Evolutionary conservation across 2,329 filamentous ascomycete species (phyloP), one percentile per base, ranked within the genome.

Genomic region (Shiraia bambusicola): DNA sequence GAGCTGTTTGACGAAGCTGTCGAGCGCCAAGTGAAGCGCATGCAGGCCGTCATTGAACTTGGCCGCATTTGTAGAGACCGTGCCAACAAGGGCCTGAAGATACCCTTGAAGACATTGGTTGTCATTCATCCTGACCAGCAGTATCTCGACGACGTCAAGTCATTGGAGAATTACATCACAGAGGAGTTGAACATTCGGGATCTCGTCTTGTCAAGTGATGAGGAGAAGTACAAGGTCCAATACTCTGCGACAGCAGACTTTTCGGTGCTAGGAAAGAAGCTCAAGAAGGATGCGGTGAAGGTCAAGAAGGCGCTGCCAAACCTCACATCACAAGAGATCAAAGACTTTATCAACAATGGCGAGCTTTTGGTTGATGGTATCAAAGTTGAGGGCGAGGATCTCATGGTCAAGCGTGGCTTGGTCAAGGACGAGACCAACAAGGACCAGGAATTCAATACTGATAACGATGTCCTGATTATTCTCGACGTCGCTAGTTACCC

Each of bases 31-130:
- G 90, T 97, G 10, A 78, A 81, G 49, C 83, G 90, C 34, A 97
- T 98, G 93, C 92, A 97, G 70, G 87, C 84, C 54, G 90, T 97
- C 63, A 96, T 98, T 66, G 90, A 97, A 62, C 79, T 97, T 48
- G 88, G 83, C 33, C 82, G 93, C 63, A 82, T 92, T 37, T 91
- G 88, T 36, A 81, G 93, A 67, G 93, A 97, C 69, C 83, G 90
- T 37, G 83, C 87, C 45, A 83, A 84, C 31, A 84, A 96, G 59
- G 88, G 88, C 25, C 76, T 97, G 40, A 97, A 96, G 75, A 93
- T 87, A 4, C 93, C 93, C 4, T 74, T 97, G 38, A 94, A 92
- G 77, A 88, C 87, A 0, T 76, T 97, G 19, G 80, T 96, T 10
- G 88, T 97, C 49, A 88, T 97, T 49, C 89, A 96, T 62, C 81